Evolutionary conservation across 2,329 filamentous ascomycete genomes (phyloP), one percentile per base, ranked within the genome.

Genomic region (Dactylonectria macrodidyma): DNA sequence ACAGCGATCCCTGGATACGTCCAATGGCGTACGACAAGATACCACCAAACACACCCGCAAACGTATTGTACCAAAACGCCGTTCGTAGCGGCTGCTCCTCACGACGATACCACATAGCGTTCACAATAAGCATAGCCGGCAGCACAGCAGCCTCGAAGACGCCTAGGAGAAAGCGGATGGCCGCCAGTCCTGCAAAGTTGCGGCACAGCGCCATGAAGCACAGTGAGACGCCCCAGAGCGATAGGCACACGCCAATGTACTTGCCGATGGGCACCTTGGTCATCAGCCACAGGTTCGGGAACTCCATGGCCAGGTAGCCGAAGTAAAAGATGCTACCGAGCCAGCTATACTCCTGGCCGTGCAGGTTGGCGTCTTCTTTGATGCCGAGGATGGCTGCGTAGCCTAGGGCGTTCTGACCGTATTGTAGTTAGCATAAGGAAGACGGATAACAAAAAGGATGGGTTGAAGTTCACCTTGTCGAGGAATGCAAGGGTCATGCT

Each of bases 271-370:
- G 71, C 5, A 76, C 77, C 61, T 76, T 75, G 65, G 80, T 78
- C 10, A 77, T 78, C 1, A 80, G 64, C 62, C 71, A 77, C 41
- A 74, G 73, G 72, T 75, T 78, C 1, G 79, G 79, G 48, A 79
- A 80, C 44, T 85, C 83, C 16, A 81, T 82, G 2, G 81, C 71
- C 0, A 86, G 73, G 65, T 81, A 82, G 57, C 78, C 86, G 33
- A 88, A 81, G 70, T 88, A 88, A 75, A 88, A 89, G 33, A 82
- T 77, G 11, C 78, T 80, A 50, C 79, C 76, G 0, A 94, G 83
- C 92, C 92, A 94, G 24, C 86, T 88, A 76, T 91, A 94, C 80
- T 93, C 78, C 50, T 80, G 75, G 48, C 78, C 81, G 2, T 75
- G 65, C 38, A 79, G 76, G 50, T 77, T 47, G 0, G 71, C 62